Evolutionary conservation across 495 filamentous ascomycete species (phyloP), one percentile per base, ranked within the genome.

Genomic region (Cercophora newfieldiana): DNA sequence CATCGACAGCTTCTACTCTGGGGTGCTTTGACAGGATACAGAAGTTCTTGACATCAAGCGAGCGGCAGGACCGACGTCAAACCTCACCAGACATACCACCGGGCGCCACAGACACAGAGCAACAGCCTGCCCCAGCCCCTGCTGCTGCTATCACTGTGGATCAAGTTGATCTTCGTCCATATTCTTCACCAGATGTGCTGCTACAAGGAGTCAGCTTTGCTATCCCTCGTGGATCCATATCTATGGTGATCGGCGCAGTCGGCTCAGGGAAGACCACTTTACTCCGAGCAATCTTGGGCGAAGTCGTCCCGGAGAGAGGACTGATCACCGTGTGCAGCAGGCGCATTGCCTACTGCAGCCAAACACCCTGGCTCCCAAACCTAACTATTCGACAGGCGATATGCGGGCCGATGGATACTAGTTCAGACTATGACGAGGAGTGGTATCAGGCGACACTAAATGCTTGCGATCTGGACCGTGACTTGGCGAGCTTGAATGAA

Each of bases 321-420:
- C 59, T 79, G 24, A 70, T 79, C 6, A 16, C 18, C 1, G 25
- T 50, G 6, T 28, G 3, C 12, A 24, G 7, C 29, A n/a, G 6
- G 6, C 30, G 66, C n/a, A 67, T 80, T 1, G 80, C 75, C 3
- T 79, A 74, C 48, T 81, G 80, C 62, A 75, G 72, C 7, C 80
- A 83, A 63, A 75, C 67, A 7, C 68, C 79, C 3, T 84, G 85
- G 77, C 82, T 86, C 28, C 82, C 80, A 71, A 90, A 89, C 59
- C 82, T 73, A 0, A 86, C 85, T 0, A 80, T 91, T 62, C 77
- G 78, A 58, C 79, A 89, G 18, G 86, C 80, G 64, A 87, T 91
- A 29, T 69, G 83, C 0, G 84, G 80, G 0, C 77, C 81, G 67
- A 80, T 77, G 21, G 71, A 72, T n/a, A 5, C 24, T 3, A 26